A percentile compares a stretch with the other conserved stretches of the same genome.
phyloP scores from a whole-genome alignment of 2,329 filamentous ascomycete species.

The Pseudopyrenochaeta lycopersici region DNA sequence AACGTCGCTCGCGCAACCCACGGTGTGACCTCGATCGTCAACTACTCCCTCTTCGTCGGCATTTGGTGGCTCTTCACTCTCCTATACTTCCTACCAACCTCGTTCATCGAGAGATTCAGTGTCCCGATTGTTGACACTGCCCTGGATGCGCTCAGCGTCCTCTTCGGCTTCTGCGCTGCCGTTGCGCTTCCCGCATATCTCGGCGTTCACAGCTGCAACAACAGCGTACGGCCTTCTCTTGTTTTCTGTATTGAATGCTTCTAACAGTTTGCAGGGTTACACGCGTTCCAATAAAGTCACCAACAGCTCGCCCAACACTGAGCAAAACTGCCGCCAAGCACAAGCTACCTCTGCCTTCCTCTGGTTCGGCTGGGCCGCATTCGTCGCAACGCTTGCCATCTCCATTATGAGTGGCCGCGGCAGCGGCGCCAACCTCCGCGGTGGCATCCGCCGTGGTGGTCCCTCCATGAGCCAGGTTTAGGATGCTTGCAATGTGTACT shows the following conservation, averaged over 20 bases:
- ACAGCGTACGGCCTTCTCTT: constrained; percentile 56
- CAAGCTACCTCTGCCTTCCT: constrained; percentile 79
- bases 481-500: constrained; percentile 33
- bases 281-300: constrained; percentile 65
- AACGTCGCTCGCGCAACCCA: constrained; percentile 64
- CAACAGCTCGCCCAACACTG: constrained; percentile 66
- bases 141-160: constrained; percentile 66
- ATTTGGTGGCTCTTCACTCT: constrained; percentile 71
- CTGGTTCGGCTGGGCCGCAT: constrained; percentile 78
- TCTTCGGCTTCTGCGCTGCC: constrained; percentile 76
- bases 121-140: constrained; percentile 63
- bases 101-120: constrained; percentile 63
- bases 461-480: constrained; percentile 67
- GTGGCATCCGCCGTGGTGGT: constrained; percentile 56
- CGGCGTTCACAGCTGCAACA: constrained; percentile 72
- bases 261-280: constrained; percentile 47
- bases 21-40: constrained; percentile 66
- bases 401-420: constrained; percentile 65
- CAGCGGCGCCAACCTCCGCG: constrained; percentile 54
- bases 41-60: constrained; percentile 74
- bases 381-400: constrained; percentile 63
- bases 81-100: constrained; percentile 68
- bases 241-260: background rate
- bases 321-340: constrained; percentile 76
- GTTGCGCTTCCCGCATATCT: constrained; percentile 77